Base-by-base conservation (phyloP, 2,329 filamentous ascomycete species). In the Fusarium agapanthi region DNA sequence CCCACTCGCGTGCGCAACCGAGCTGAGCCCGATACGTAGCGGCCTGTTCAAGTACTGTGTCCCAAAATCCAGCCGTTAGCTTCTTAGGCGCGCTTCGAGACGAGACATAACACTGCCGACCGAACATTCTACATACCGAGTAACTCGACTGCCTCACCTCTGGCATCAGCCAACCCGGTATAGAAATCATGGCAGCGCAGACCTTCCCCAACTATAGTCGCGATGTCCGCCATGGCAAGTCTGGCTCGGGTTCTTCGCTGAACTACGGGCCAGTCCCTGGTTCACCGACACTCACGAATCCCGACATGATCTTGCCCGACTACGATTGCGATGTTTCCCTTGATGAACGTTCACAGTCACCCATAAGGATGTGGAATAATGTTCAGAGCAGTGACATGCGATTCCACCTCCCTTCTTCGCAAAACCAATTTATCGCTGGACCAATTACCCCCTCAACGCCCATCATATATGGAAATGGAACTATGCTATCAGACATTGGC, bases 221-320 rank as follows among this genome's bases (percentile, higher is more conserved):
- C 66, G 74, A 80, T 63, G 67, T 74, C 71, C 75, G 77, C 64
- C 79, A 79, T 58, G 76, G 79, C 54, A 72, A 72, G 44, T 72
- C 72, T 26, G 62, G 76, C 72, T 62, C 73, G 56, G 62, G 75
- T 69, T 62, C 71, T 48, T 77, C 77, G 40, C 68, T 80, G 71
- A 79, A 81, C 40, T 86, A 88, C 75, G 81, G 84, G 24, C 79
- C 86, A 48, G 82, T 86, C 65, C 91, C 92, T 72, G 90, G 90
- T 18, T 97, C 94, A 67, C 95, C 95, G 51, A 97, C 95, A 6
- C 85, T 98, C 77, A 97, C 94, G 62, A 97, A 97, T 81, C 94
- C 95, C 58, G 95, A 97, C 81, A 95, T 97, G 94, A 97, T 98
- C 77, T 85, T 98, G 58, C 95, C 95, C 68, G 91, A 92, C 79